Percentiles rank a stretch among this genome's conserved stretches.
Evolutionary conservation across 805 yeast species (phyloP).

Genomic region (Lipomyces chichibuensis): DNA sequence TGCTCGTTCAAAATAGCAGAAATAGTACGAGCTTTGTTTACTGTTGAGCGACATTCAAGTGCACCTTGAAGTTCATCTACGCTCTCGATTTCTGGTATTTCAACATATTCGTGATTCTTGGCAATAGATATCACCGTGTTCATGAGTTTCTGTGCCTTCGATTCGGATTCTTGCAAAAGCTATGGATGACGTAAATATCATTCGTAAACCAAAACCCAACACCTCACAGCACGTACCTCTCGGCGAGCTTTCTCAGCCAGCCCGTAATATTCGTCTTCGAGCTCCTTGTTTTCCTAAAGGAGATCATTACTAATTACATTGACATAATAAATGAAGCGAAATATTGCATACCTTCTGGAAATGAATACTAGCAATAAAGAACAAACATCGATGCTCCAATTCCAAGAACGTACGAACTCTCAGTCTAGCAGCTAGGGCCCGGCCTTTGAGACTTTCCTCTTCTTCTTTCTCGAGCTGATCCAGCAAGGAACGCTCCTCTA

Average conservation of each 20-base stretch:
- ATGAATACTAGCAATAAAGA: slow-evolving; percentile 74
- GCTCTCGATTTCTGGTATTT: slow-evolving; percentile 36
- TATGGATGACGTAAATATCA: slow-evolving; percentile 11
- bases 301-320: slow-evolving; percentile 40
- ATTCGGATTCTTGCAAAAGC: slow-evolving; percentile 36
- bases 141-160: slow-evolving; percentile 29
- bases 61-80: slow-evolving; percentile 30
- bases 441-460: slow-evolving; percentile 24
- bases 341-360: slow-evolving; percentile 52
- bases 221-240: slow-evolving; percentile 38
- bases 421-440: slow-evolving; percentile 17
- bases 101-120: slow-evolving; percentile 34
- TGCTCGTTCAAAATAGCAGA: slow-evolving; percentile 52
- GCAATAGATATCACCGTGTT: slow-evolving; percentile 19
- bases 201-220: slow-evolving; percentile 39
- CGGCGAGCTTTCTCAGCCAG: slow-evolving; percentile 66
- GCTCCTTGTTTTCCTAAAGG: slow-evolving; percentile 45
- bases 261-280: slow-evolving; percentile 59
- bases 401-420: slow-evolving; percentile 58
- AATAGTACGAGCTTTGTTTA: slow-evolving; percentile 22
- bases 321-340: slow-evolving; percentile 35
- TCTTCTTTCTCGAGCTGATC: slow-evolving; percentile 31
- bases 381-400: slow-evolving; percentile 72
- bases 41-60: slow-evolving; percentile 32
- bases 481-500: slow-evolving; percentile 25